Percentiles rank a stretch among this genome's conserved stretches.
Conservation (phyloP, 306 rosid species). For the Cajanus cajan region DNA sequence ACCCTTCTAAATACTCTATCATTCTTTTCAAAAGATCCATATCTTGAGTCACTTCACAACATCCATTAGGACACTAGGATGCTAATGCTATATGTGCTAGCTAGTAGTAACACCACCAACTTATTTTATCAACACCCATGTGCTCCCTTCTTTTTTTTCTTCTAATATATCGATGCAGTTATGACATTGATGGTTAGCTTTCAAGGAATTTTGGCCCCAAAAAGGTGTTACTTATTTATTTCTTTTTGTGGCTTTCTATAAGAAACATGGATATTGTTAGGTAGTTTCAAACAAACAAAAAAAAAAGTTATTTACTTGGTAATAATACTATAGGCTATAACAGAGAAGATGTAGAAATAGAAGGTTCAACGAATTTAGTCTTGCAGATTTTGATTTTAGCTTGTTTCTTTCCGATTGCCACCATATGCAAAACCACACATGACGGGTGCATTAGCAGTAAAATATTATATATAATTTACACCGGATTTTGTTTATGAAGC, state of each 20-base stretch:
- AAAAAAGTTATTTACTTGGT: background rate
- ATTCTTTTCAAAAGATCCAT: slow-evolving; percentile 10
- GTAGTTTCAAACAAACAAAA: background rate
- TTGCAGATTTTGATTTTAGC: slow-evolving; percentile 20
- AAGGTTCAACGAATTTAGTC: slow-evolving; percentile 29
- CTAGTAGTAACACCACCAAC: background rate
- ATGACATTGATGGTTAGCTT: slow-evolving; percentile 20
- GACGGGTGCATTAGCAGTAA: slow-evolving; percentile 29
- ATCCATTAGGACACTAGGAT: slow-evolving; percentile 27
- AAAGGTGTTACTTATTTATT: background rate
- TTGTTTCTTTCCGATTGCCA: slow-evolving; percentile 28
- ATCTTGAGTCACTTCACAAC: slow-evolving; percentile 33
- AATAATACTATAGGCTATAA: slow-evolving; percentile 21
- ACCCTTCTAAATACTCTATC: background rate
- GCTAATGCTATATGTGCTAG: background rate
- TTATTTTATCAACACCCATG: slow-evolving; percentile 29
- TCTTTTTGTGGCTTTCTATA: background rate
- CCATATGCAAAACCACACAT: slow-evolving; percentile 51
- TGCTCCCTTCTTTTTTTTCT: background rate
- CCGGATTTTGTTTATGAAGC: slow-evolving; percentile 12
- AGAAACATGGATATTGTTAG: background rate
- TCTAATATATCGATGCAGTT: background rate
- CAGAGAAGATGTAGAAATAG: slow-evolving; percentile 27
- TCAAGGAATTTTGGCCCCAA: background rate
- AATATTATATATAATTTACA: slow-evolving; percentile 24